Conservation (phyloP, 169 alveolate species). For the Cryptosporidium ubiquitum region DNA sequence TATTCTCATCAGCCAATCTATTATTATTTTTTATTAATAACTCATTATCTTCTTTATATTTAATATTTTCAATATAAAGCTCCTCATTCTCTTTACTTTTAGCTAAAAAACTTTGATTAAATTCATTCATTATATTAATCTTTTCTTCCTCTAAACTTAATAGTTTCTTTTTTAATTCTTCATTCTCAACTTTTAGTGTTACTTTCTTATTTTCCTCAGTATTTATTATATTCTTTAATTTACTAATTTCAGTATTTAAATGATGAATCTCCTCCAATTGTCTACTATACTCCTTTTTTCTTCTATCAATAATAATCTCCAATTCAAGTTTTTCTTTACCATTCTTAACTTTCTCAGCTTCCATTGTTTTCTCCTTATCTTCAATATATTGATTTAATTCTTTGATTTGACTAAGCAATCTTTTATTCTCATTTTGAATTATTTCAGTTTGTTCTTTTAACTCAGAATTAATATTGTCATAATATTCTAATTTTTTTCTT, state of each 20-base stretch:
- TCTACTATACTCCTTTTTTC: conserved; percentile 17
- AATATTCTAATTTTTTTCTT: conserved; percentile 33
- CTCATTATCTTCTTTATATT: conserved; percentile 21
- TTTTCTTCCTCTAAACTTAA: not conserved
- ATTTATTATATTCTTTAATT: not conserved
- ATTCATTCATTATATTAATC: not conserved
- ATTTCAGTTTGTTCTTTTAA: not conserved
- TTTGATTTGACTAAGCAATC: not conserved
- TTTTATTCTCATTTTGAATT: not conserved
- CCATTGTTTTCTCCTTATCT: not conserved
- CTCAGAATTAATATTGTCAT: conserved; percentile 14
- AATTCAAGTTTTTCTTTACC: conserved; percentile 29
- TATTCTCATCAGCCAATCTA: conserved; percentile 24
- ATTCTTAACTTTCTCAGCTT: conserved; percentile 8
- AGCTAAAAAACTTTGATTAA: not conserved
- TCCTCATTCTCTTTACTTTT: conserved; percentile 53
- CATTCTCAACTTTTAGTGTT: not conserved
- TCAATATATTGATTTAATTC: conserved; percentile 5
- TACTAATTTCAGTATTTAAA: conserved; percentile 4
- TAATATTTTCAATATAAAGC: conserved; percentile 13
- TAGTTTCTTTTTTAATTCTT: not conserved
- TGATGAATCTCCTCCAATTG: conserved; percentile 40
- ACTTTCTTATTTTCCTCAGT: not conserved
- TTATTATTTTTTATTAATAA: conserved; percentile 2
- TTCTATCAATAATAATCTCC: conserved; percentile 20